Base-by-base conservation (phyloP, 306 rosid species). In the Acacia melanoxylon region DNA sequence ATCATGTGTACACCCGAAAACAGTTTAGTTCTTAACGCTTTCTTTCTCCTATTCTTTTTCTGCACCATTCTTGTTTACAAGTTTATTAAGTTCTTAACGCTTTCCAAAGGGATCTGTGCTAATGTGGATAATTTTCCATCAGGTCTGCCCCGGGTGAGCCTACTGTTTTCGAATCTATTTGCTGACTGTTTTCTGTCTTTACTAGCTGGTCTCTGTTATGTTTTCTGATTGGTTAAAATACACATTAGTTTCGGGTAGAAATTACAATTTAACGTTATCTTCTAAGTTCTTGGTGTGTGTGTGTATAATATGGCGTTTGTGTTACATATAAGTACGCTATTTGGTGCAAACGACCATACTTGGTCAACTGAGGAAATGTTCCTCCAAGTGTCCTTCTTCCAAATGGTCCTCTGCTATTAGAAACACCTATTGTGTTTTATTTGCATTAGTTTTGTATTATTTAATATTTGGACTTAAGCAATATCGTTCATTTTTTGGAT, bases 131-230 rank as follows among this genome's bases (percentile, higher is more conserved):
- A 27, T 1, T 27, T 96, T 83, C 97, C 99, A 7, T 90, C 87
- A 46, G 99, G 97, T 78, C 75, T 91, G 80, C 98, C 93, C 78
- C 86, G 89, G 93, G 98, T 96, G 88, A 89, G 93, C 37, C 78
- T 83, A 49, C 82, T 63, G 37, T 46, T 86, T 16, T 78, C 52
- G 14, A 12, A 68, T 40, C 49, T 58, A 44, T 71, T 8, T 12
- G 41, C 37, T 40, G 3, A 68, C 56, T 41, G 10, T 80, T 40
- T 81, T 72, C 63, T 27, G 4, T 45, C 1, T 59, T 19, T 68
- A 40, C 76, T 42, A 59, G 14, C 51, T 15, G 29, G 48, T 51
- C 54, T 33, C n/a, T 31, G 41, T 35, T 81, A 52, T 59, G 65
- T 42, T 76, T 24, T 63, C 72, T 70, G 37, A 29, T 42, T 82